Evolutionary conservation across 2,329 filamentous ascomycete species (phyloP).

Genomic region (Alternaria atra): DNA sequence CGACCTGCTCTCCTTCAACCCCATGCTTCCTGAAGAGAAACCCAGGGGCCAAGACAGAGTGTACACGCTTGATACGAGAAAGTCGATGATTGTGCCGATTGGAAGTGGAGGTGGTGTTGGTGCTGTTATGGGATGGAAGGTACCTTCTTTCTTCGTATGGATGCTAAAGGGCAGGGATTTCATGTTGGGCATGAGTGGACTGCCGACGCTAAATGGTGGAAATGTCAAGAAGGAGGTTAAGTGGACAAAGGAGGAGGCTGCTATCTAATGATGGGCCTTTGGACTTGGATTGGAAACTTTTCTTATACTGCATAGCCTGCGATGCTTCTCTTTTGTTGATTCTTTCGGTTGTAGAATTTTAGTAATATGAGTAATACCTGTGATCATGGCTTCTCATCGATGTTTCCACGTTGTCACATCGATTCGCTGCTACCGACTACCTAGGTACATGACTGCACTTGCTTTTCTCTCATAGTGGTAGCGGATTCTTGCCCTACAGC

Average conservation of each 20-base stretch:
- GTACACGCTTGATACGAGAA: conserved; percentile 32
- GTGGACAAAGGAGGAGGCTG: conserved; percentile 39
- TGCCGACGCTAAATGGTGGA: conserved; percentile 22
- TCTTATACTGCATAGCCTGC: neutral
- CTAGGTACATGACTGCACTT: neutral
- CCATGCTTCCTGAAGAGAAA: conserved; percentile 25
- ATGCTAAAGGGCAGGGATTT: conserved; percentile 54
- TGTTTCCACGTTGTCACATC: too few relatives aligned
- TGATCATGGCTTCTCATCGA: neutral
- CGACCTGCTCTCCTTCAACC: conserved; percentile 52
- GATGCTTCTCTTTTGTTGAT: neutral
- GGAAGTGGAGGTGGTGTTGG: conserved; percentile 47
- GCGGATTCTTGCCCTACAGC: neutral
- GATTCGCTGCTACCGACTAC: neutral
- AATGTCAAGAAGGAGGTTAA: conserved; percentile 37
- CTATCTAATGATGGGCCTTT: conserved; percentile 11
- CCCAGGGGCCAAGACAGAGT: conserved; percentile 39
- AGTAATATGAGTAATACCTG: neutral
- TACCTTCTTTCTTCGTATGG: conserved; percentile 52
- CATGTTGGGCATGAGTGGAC: conserved; percentile 38
- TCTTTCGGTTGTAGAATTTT: neutral
- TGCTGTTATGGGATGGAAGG: conserved; percentile 48
- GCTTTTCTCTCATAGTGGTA: neutral
- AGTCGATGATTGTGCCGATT: conserved; percentile 44
- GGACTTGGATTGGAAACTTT: neutral